Evolutionary conservation across 1,284 basidiomycete species (phyloP).

Genomic region (Sanghuangporus weigelae): DNA sequence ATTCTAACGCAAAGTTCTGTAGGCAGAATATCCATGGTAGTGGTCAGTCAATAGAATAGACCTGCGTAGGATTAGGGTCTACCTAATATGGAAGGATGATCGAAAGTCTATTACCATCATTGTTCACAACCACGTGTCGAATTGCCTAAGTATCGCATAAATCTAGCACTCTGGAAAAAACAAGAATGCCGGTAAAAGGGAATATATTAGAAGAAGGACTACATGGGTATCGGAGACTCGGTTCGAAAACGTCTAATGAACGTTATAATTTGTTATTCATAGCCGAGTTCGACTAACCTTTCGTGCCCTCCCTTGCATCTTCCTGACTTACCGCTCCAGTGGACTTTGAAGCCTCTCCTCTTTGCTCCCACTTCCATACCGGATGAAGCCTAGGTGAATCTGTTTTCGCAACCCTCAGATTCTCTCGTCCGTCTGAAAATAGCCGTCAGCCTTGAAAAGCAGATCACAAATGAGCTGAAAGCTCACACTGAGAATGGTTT

Average conservation of each 20-base stretch:
- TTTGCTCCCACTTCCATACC: conserved; percentile 18
- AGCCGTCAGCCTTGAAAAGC: neutral
- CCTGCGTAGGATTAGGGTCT: neutral
- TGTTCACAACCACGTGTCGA: too few relatives aligned
- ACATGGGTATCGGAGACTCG: too few relatives aligned
- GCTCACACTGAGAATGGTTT: neutral
- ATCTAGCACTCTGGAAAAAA: too few relatives aligned
- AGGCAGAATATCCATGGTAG: conserved; percentile 24
- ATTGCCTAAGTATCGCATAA: too few relatives aligned
- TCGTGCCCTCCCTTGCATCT: neutral
- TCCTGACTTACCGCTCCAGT: neutral
- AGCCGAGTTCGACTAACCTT: neutral
- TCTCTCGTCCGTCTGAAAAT: neutral
- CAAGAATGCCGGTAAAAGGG: too few relatives aligned
- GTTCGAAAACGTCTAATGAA: too few relatives aligned
- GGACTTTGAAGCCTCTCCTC: neutral
- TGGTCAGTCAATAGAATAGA: conserved; percentile 24
- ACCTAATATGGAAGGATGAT: neutral
- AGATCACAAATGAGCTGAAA: neutral
- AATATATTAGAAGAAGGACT: too few relatives aligned
- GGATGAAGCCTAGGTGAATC: conserved; percentile 13
- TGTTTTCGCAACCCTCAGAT: neutral
- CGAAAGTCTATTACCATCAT: neutral
- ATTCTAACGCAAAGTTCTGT: conserved; percentile 20
- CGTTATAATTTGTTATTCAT: neutral